A percentile compares a stretch with the other conserved stretches of the same genome.
Conservation (phyloP, 306 rosid species). For the Citrullus colocynthis region DNA sequence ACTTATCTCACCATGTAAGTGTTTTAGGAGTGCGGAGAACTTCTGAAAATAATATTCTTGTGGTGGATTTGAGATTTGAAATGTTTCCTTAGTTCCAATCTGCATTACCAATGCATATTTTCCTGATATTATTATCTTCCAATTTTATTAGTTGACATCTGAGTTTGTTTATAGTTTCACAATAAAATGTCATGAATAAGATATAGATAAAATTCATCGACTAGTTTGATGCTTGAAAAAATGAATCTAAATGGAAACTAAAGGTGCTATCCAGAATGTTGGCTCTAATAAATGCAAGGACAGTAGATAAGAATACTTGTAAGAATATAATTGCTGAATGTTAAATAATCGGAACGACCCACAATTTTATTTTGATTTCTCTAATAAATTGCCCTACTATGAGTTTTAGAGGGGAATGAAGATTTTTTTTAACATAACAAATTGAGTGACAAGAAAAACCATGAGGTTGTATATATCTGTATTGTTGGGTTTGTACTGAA, state of each 20-base stretch:
- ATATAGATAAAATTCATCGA: neutral
- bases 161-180: neutral
- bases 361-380: neutral
- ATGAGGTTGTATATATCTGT: neutral
- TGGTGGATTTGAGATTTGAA: neutral
- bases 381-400: neutral
- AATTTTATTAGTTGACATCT: neutral
- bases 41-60: neutral
- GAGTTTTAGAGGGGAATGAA: neutral
- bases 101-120: neutral
- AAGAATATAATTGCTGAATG: neutral
- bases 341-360: neutral
- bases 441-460: neutral
- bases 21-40: neutral
- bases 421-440: neutral
- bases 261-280: neutral
- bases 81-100: neutral
- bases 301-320: neutral
- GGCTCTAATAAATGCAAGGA: neutral
- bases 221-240: neutral
- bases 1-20: conserved; percentile 88
- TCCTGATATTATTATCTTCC: neutral
- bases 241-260: neutral
- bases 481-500: neutral
- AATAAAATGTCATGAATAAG: neutral